phyloP scores from a whole-genome alignment of 1,139 yeast species.

The Candida sanyaensis region DNA sequence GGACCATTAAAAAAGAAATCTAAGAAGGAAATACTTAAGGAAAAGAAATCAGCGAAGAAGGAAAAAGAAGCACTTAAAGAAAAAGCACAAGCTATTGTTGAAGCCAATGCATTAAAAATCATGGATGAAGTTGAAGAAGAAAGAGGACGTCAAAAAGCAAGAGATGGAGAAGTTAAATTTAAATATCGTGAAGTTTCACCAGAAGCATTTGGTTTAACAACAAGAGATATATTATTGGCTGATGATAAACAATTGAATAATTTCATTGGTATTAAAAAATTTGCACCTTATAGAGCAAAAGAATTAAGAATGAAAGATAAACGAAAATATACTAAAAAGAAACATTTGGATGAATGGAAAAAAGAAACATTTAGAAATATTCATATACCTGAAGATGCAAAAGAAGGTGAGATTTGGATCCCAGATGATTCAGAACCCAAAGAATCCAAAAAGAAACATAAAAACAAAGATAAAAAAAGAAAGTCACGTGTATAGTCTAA shows the following conservation, averaged over 20 bases:
- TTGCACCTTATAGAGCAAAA: slow-evolving; percentile 87
- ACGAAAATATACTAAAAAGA: slow-evolving; percentile 81
- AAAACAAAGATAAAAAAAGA: neutral
- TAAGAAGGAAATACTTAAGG: slow-evolving; percentile 52
- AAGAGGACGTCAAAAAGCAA: slow-evolving; percentile 49
- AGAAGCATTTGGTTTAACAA: slow-evolving; percentile 82
- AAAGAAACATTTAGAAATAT: slow-evolving; percentile 71
- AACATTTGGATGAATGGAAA: slow-evolving; percentile 87
- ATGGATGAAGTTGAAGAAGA: slow-evolving; percentile 70
- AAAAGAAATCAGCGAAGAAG: slow-evolving; percentile 62
- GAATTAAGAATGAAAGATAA: slow-evolving; percentile 77
- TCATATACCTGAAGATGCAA: slow-evolving; percentile 38
- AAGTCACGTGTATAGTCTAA: neutral
- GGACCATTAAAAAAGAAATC: slow-evolving; percentile 39
- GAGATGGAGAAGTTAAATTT: slow-evolving; percentile 51
- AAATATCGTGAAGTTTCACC: slow-evolving; percentile 95
- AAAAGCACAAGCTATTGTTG: slow-evolving; percentile 72
- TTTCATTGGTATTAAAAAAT: slow-evolving; percentile 84
- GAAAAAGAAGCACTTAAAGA: slow-evolving; percentile 62
- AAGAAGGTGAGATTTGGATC: slow-evolving; percentile 40
- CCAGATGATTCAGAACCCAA: slow-evolving; percentile 18
- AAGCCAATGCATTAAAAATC: slow-evolving; percentile 38
- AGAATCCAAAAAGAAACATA: slow-evolving; percentile 3
- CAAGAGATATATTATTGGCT: slow-evolving; percentile 87
- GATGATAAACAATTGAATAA: slow-evolving; percentile 84